Evolutionary conservation across 805 yeast species (phyloP).

Genomic region (Barnettozyma botsteinii): DNA sequence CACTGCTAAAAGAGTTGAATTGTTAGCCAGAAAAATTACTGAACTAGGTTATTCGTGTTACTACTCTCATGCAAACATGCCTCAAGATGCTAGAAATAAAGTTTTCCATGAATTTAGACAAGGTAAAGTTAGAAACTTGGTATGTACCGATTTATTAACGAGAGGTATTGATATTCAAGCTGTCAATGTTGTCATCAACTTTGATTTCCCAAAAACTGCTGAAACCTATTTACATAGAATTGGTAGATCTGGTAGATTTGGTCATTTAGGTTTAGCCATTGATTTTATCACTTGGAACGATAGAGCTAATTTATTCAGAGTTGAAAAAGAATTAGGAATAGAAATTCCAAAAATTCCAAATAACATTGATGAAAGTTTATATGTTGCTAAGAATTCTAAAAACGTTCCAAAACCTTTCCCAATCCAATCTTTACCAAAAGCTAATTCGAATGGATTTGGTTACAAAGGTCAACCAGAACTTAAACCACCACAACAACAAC

Average conservation of each 20-base stretch:
- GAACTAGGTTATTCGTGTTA: constrained; percentile 95
- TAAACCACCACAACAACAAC: constrained; percentile 22
- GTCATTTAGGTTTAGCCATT: constrained; percentile 96
- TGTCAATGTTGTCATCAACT: constrained; percentile 94
- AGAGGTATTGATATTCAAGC: constrained; percentile 99
- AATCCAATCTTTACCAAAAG: constrained; percentile 50
- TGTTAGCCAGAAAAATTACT: constrained; percentile 91
- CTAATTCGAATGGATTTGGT: constrained; percentile 33
- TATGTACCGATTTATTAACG: constrained; percentile 91
- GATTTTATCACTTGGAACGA: constrained; percentile 96
- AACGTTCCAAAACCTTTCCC: constrained; percentile 88
- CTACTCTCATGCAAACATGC: constrained; percentile 96
- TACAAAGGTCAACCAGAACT: constrained; percentile 42
- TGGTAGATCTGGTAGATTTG: constrained; percentile 98
- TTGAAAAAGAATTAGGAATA: constrained; percentile 95
- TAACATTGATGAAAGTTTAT: constrained; percentile 81
- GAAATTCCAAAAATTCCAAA: constrained; percentile 96
- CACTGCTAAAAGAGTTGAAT: constrained; percentile 93
- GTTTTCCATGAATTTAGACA: constrained; percentile 98
- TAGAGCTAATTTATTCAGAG: constrained; percentile 85
- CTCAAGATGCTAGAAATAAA: constrained; percentile 93
- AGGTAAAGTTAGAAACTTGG: constrained; percentile 95
- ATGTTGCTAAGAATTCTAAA: constrained; percentile 73
- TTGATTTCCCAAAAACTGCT: constrained; percentile 97
- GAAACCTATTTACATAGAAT: constrained; percentile 97